A percentile compares a stretch with the other conserved stretches of the same genome.
Conservation (phyloP, 2,329 filamentous ascomycete genomes). For the Aureobasidium sp. region DNA sequence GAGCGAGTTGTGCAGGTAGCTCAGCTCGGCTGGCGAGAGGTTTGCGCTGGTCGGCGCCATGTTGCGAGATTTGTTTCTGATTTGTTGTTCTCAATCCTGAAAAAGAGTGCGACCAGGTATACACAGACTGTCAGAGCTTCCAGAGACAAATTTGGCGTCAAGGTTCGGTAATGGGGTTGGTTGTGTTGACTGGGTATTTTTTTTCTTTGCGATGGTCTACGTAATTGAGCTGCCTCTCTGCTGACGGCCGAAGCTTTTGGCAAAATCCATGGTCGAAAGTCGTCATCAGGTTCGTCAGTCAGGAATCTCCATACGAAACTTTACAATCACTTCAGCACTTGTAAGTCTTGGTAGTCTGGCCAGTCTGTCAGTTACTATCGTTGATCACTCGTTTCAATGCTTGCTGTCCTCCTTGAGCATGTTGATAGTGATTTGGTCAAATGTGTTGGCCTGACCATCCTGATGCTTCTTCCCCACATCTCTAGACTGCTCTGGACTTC, state of each 20-base stretch:
- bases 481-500: not conserved
- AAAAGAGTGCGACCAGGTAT: too few species aligned
- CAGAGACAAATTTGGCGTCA: not conserved
- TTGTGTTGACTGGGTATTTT: not conserved
- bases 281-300: not conserved
- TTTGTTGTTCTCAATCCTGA: not conserved
- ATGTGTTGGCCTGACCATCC: conserved; percentile 3
- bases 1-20: conserved; percentile 87
- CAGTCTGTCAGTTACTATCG: too few species aligned
- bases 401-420: too few species aligned
- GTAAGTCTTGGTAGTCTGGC: too few species aligned
- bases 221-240: not conserved
- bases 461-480: not conserved
- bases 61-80: not conserved
- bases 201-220: conserved; percentile 13
- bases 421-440: not conserved
- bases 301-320: too few species aligned
- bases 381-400: too few species aligned
- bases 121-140: too few species aligned
- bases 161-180: not conserved
- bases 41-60: conserved; percentile 60
- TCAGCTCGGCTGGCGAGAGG: conserved; percentile 91
- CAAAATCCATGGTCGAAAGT: not conserved
- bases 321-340: too few species aligned
- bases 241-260: conserved; percentile 2